These are phyloP conservation scores for Lobosporangium transversale DNA, from an alignment of 192 early-diverging fungal genomes.

Conservation along the genomic window DNA sequence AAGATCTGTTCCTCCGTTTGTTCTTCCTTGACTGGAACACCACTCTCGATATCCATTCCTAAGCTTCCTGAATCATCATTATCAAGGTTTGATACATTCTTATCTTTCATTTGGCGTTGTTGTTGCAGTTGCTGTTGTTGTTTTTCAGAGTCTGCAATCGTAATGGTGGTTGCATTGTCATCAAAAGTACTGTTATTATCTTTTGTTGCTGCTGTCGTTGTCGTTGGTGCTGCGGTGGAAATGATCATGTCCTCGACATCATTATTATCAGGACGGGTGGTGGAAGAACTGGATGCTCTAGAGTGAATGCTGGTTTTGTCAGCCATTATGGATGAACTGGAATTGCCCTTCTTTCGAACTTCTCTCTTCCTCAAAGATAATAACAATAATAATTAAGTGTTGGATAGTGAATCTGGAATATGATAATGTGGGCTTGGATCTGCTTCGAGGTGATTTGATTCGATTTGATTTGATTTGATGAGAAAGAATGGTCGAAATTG, in stretches of 20 bases:
- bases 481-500: too few species aligned
- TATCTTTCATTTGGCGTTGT: not conserved
- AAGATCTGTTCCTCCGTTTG: conserved; percentile 38
- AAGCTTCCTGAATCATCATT: not conserved
- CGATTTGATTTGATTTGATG: too few species aligned
- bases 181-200: not conserved
- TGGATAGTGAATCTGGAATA: too few species aligned
- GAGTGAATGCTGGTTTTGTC: conserved; percentile 5
- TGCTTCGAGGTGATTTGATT: too few species aligned
- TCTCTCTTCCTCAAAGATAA: not conserved
- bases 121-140: not conserved
- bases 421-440: too few species aligned
- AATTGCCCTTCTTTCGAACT: conserved; percentile 1
- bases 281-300: conserved; percentile 4
- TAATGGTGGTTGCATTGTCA: not conserved
- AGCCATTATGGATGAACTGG: not conserved
- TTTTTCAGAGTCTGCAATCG: not conserved
- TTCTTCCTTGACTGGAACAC: conserved; percentile 4
- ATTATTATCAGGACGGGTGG: conserved; percentile 1
- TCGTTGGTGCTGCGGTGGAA: not conserved
- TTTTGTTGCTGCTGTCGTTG: not conserved
- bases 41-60: conserved; percentile 15
- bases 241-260: not conserved
- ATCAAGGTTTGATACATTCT: too few species aligned
- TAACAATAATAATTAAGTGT: not conserved